Conservation (phyloP, 1,139 yeast species). For the Suhomyces chickasaworum region DNA sequence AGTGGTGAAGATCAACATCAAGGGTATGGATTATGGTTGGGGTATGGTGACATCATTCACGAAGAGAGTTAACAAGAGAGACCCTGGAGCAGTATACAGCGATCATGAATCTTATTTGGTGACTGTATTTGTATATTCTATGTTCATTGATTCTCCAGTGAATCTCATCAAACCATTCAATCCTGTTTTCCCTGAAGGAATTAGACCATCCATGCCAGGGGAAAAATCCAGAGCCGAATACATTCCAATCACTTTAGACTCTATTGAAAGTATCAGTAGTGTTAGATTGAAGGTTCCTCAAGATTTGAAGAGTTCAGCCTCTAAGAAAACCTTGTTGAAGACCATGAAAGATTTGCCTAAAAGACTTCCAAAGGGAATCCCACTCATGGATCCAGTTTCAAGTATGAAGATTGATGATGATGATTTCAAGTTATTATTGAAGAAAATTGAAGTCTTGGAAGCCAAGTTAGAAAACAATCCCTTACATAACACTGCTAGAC, state of each 20-base stretch:
- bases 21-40: slow-evolving; percentile 83
- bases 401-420: slow-evolving; percentile 89
- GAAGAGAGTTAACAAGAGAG: slow-evolving; percentile 66
- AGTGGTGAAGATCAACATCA: slow-evolving; percentile 66
- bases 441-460: slow-evolving; percentile 81
- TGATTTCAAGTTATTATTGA: slow-evolving; percentile 67
- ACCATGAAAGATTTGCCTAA: slow-evolving; percentile 77
- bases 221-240: slow-evolving; percentile 76
- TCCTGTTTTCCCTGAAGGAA: slow-evolving; percentile 83
- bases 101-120: slow-evolving; percentile 90
- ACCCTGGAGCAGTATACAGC: slow-evolving; percentile 52
- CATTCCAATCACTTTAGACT: slow-evolving; percentile 80
- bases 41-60: slow-evolving; percentile 80
- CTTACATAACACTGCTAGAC: slow-evolving; percentile 62
- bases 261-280: slow-evolving; percentile 74
- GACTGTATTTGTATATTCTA: slow-evolving; percentile 76
- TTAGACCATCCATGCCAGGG: slow-evolving; percentile 74
- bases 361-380: slow-evolving; percentile 87
- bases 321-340: slow-evolving; percentile 73
- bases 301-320: slow-evolving; percentile 69
- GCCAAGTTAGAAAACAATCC: slow-evolving; percentile 72
- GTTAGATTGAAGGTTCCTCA: slow-evolving; percentile 81
- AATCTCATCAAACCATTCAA: slow-evolving; percentile 69
- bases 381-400: slow-evolving; percentile 83
- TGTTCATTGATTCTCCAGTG: slow-evolving; percentile 77